Conservation (phyloP, 176 grass and related monocot species). For the Triticum monococcum region DNA sequence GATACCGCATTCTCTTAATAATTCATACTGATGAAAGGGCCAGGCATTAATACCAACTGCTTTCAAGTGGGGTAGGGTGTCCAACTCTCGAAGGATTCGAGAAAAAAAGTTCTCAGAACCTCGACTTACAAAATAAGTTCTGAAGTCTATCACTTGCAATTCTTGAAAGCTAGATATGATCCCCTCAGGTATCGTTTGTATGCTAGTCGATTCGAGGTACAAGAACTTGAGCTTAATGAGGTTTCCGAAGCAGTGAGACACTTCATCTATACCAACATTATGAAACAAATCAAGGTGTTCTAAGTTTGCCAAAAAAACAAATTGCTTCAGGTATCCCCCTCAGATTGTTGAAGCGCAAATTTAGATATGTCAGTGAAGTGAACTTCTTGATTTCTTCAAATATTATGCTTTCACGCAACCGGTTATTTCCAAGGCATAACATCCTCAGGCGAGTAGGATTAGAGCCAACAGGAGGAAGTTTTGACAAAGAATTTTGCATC, state of each 20-base stretch:
- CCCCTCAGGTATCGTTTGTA: neutral
- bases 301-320: neutral
- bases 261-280: neutral
- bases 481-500: neutral
- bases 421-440: too few relatives aligned
- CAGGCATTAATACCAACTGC: too few relatives aligned
- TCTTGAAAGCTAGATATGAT: neutral
- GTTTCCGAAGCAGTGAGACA: neutral
- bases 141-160: neutral
- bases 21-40: too few relatives aligned
- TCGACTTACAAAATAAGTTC: too few relatives aligned
- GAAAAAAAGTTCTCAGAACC: too few relatives aligned
- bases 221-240: slow-evolving; percentile 34
- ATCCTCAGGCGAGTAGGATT: too few relatives aligned
- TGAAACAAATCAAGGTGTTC: neutral
- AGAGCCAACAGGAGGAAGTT: neutral
- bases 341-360: neutral
- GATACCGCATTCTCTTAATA: too few relatives aligned
- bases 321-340: neutral
- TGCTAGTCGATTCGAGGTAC: neutral
- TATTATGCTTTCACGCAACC: too few relatives aligned
- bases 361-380: neutral
- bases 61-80: too few relatives aligned
- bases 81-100: too few relatives aligned
- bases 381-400: neutral